A percentile compares a stretch with the other conserved stretches of the same genome.
These are phyloP conservation scores for Ogataea siamensis DNA, from an alignment of 805 yeast genomes.

Conservation along the genomic window DNA sequence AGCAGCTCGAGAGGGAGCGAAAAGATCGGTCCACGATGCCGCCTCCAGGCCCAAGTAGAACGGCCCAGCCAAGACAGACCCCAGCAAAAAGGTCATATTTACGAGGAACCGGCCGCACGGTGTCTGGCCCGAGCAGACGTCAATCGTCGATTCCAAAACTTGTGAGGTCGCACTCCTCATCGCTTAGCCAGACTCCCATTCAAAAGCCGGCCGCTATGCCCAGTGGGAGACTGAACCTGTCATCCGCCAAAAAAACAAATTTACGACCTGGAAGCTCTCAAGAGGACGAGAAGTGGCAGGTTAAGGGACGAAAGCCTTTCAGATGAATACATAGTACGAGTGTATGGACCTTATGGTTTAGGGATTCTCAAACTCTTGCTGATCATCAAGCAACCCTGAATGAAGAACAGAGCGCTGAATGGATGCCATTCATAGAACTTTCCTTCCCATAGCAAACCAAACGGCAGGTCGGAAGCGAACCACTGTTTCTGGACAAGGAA, in stretches of 20 bases:
- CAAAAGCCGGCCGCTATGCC: constrained; percentile 4
- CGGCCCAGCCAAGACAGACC: constrained; percentile 1
- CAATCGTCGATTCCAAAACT: constrained; percentile 21
- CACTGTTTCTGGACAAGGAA: constrained; percentile 52
- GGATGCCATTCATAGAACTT: constrained; percentile 74
- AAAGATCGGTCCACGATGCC: constrained; percentile 23
- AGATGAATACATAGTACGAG: constrained; percentile 15
- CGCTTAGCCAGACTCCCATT: constrained; percentile 3
- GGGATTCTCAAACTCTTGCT: constrained; percentile 90
- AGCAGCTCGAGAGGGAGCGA: constrained; percentile 12
- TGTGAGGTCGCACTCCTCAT: constrained; percentile 13
- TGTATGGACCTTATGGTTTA: constrained; percentile 67
- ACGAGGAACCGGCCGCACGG: constrained; percentile 11
- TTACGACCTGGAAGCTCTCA: constrained; percentile 3
- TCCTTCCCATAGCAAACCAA: constrained; percentile 57
- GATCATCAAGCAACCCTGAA: constrained; percentile 89
- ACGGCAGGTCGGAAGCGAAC: constrained; percentile 52
- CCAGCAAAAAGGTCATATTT: constrained; percentile 11
- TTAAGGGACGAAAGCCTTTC: constrained; percentile 28
- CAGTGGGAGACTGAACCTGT: constrained; percentile 14
- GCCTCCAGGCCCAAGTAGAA: constrained; percentile 20
- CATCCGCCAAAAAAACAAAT: constrained; percentile 17
- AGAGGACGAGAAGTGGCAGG: constrained; percentile 23
- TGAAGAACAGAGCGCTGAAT: constrained; percentile 54
- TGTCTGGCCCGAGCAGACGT: constrained; percentile 8